Evolutionary conservation across 257 asterid species (phyloP), one percentile per base, ranked within the genome.

Genomic region (Jacaranda copaia): DNA sequence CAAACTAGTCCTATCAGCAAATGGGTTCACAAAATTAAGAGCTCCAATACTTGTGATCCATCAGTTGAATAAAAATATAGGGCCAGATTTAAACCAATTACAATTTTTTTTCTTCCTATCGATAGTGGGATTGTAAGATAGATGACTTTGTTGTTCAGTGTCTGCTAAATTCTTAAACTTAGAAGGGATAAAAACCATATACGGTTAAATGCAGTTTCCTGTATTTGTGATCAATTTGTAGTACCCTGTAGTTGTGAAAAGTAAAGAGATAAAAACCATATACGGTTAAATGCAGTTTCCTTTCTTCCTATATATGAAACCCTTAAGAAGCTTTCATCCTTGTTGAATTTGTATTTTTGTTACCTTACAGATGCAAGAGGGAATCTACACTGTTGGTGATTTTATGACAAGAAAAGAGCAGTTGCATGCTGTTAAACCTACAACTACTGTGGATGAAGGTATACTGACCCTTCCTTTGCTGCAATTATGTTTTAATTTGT

Each of bases 301-400:
- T 62, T 74, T 11, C n/a, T 25, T 74, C 60, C 42, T 64, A 39
- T 13, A 52, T 18, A 13, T 46, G 32, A 74, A 32, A 35, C 58
- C 35, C 5, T 18, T 38, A 39, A 64, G 25, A 7, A 63, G 32
- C 16, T 13, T 74, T 16, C 16, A 51, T 63, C 79, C 72, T 51
- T 52, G 59, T 53, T 51, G 32, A 13, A 11, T 64, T 13, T 51
- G 65, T 52, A 51, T 75, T 16, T 61, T 75, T 74, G 65, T 38
- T 43, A 49, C 45, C 7, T 39, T 64, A 8, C 66, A 75, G 79
- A 39, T 66, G 4, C 66, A 64, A 13, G 79, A 75, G 52, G 73
- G 73, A 9, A 51, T 75, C 55, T 75, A 75, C 4, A 63, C 71
- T 10, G 73, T 75, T 51, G 32, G 32, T 25, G 32, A 25, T 25